These are phyloP conservation scores for Tetrastigma voinierianum DNA, from an alignment of 164 flowering plant species.

Conservation along the genomic window DNA sequence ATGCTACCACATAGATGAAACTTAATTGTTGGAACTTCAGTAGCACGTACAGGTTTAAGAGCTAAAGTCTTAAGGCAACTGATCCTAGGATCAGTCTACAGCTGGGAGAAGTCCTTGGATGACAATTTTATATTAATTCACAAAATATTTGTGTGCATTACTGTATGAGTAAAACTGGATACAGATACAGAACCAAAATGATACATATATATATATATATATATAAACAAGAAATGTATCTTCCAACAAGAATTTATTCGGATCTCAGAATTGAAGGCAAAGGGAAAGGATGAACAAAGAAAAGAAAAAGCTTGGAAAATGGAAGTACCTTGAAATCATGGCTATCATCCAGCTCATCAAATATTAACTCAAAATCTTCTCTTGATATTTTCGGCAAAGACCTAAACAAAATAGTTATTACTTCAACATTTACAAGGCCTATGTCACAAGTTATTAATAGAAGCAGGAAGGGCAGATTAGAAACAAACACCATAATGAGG, in stretches of 20 bases:
- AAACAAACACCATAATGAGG: background rate
- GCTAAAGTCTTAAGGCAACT: no score
- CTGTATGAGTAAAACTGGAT: no score
- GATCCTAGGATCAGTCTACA: no score
- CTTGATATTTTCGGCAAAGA: slow-evolving; percentile 78
- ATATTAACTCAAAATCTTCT: slow-evolving; percentile 87
- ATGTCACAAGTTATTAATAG: background rate
- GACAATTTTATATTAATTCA: background rate
- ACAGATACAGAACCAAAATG: no score
- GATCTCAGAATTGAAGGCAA: background rate
- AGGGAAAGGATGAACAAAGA: background rate
- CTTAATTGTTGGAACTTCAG: no score
- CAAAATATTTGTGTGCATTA: no score
- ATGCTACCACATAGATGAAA: no score
- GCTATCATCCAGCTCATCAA: slow-evolving; percentile 83
- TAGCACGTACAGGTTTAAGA: no score
- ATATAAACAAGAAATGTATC: background rate
- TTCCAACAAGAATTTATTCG: background rate
- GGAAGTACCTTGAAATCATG: slow-evolving; percentile 75
- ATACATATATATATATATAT: no score
- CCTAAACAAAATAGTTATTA: slow-evolving; percentile 32
- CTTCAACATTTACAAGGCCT: background rate
- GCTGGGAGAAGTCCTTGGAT: no score
- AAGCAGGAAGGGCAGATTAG: background rate
- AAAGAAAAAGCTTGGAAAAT: background rate